Evolutionary conservation across 257 asterid genomes (phyloP).

Genomic region (Datura wrightii): DNA sequence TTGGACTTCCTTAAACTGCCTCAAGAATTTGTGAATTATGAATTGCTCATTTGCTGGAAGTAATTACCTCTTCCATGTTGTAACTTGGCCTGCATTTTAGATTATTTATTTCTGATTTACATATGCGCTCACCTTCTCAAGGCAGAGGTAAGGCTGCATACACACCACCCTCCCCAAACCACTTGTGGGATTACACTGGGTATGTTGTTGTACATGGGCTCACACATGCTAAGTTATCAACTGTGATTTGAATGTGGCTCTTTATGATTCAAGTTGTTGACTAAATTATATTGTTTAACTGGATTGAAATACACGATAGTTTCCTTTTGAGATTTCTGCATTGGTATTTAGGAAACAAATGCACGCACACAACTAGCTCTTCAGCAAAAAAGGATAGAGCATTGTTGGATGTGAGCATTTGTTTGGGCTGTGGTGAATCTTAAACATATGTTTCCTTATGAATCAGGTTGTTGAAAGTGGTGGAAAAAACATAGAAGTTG

Average conservation of each 20-base stretch:
- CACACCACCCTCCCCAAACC: no score
- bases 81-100: not conserved
- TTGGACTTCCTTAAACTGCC: constrained; percentile 9
- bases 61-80: not conserved
- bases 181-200: no score
- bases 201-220: not conserved
- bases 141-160: no score
- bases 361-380: not conserved
- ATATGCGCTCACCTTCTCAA: not conserved
- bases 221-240: not conserved
- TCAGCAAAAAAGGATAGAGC: not conserved
- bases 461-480: constrained; percentile 94
- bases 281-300: not conserved
- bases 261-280: not conserved
- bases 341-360: not conserved
- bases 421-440: not conserved
- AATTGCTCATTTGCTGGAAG: not conserved
- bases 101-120: not conserved
- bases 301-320: not conserved
- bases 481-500: constrained; percentile 97
- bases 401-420: not conserved
- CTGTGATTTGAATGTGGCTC: not conserved
- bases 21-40: not conserved
- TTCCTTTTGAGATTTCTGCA: not conserved
- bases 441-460: not conserved